These are phyloP conservation scores for Ustilago bromivora DNA, from an alignment of 1,284 basidiomycete genomes.

Conservation along the genomic window DNA sequence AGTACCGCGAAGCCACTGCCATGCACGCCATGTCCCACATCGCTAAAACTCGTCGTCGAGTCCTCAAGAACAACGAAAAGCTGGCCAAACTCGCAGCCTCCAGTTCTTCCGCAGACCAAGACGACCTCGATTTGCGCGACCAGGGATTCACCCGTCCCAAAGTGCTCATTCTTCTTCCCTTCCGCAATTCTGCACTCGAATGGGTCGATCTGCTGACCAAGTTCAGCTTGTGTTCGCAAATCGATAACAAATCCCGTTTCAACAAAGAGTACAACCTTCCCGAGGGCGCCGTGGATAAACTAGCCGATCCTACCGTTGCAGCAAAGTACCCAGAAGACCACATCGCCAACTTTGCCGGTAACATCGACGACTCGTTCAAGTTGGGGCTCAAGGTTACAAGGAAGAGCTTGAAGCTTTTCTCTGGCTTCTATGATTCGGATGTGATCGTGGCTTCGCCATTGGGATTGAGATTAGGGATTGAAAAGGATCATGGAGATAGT, in stretches of 20 bases:
- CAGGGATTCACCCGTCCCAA: slow-evolving; percentile 98
- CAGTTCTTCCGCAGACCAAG: slow-evolving; percentile 68
- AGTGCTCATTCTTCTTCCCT: slow-evolving; percentile 88
- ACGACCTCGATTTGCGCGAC: slow-evolving; percentile 74
- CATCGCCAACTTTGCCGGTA: slow-evolving; percentile 93
- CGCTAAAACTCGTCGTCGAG: slow-evolving; percentile 84
- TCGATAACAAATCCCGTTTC: slow-evolving; percentile 81
- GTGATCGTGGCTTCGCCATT: slow-evolving; percentile 92
- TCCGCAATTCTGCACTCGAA: slow-evolving; percentile 86
- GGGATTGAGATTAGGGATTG: slow-evolving; percentile 88
- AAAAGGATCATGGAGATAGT: slow-evolving; percentile 82
- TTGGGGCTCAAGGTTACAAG: slow-evolving; percentile 91
- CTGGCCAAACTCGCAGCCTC: slow-evolving; percentile 72
- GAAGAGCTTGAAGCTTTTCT: slow-evolving; percentile 87
- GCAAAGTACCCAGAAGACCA: slow-evolving; percentile 90
- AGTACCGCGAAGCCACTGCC: slow-evolving; percentile 46
- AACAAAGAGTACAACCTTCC: slow-evolving; percentile 85
- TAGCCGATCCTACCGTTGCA: slow-evolving; percentile 72
- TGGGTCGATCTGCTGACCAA: slow-evolving; percentile 73
- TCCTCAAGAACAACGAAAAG: slow-evolving; percentile 95
- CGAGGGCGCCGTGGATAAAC: slow-evolving; percentile 82
- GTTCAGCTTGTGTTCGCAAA: slow-evolving; percentile 57
- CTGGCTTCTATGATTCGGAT: slow-evolving; percentile 90
- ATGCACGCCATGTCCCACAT: slow-evolving; percentile 66
- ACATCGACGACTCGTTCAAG: slow-evolving; percentile 94